phyloP scores from a whole-genome alignment of 441 rosid genomes.

The Populus hybrid region DNA sequence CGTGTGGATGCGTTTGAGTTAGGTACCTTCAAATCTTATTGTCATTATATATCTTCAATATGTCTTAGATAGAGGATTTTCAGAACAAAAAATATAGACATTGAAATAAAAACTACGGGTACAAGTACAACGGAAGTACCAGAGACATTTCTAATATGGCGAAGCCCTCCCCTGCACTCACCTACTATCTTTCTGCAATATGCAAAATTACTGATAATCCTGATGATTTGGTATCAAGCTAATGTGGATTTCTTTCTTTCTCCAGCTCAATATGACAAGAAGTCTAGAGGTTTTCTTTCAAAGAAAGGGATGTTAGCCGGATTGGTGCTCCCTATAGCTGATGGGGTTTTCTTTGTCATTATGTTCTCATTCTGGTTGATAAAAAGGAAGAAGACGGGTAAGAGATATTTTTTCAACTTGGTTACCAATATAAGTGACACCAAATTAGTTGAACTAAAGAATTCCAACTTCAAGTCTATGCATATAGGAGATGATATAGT shows the following conservation, averaged over 20 bases:
- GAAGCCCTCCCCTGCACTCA: too few relatives aligned
- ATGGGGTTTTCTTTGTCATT: neutral
- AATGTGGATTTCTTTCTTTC: neutral
- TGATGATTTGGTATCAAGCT: neutral
- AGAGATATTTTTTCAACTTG: neutral
- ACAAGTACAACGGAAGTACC: too few relatives aligned
- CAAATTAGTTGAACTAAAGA: neutral
- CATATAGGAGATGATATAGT: too few relatives aligned
- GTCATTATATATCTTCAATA: neutral
- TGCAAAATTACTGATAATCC: too few relatives aligned
- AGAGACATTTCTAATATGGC: too few relatives aligned
- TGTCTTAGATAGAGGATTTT: too few relatives aligned
- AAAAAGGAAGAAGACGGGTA: neutral
- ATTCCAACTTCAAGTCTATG: neutral
- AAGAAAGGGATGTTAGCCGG: neutral
- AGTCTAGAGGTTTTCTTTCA: neutral
- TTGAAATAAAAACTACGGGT: too few relatives aligned
- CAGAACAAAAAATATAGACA: too few relatives aligned
- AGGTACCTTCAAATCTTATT: neutral
- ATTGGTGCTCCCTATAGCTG: neutral
- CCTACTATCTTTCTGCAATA: too few relatives aligned
- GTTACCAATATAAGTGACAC: too few relatives aligned
- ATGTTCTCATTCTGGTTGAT: neutral
- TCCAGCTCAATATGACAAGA: neutral
- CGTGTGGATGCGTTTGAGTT: conserved; percentile 33